These are phyloP conservation scores for Lachancea fermentati DNA, from an alignment of 805 yeast species.

Conservation along the genomic window DNA sequence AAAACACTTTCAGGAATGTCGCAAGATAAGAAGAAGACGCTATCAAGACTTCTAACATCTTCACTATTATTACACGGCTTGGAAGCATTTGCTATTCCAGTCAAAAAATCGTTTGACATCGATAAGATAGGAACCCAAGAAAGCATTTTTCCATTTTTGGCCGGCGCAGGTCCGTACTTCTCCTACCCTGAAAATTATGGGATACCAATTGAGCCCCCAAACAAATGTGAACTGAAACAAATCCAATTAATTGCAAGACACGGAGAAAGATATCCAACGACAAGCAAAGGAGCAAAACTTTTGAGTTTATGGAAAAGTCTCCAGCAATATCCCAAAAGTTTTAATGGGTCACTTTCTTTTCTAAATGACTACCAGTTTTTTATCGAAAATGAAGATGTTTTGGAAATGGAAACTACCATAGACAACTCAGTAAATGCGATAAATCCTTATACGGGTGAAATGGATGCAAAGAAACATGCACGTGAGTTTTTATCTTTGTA, in stretches of 20 bases:
- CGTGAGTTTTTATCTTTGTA: conserved; percentile 40
- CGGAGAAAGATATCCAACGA: conserved; percentile 71
- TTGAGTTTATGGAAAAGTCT: conserved; percentile 20
- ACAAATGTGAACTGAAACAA: conserved; percentile 50
- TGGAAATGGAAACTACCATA: conserved; percentile 38
- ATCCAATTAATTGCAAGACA: conserved; percentile 71
- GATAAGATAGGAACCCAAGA: conserved; percentile 15
- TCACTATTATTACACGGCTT: no score
- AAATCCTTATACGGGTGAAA: conserved; percentile 43
- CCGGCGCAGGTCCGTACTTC: conserved; percentile 54
- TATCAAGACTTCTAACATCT: no score
- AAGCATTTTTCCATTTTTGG: conserved; percentile 44
- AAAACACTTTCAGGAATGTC: no score
- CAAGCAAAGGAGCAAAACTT: conserved; percentile 36
- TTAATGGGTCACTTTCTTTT: conserved; percentile 48
- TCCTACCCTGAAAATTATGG: conserved; percentile 47
- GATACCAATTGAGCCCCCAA: conserved; percentile 42
- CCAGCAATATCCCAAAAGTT: conserved; percentile 27
- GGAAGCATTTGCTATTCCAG: conserved; percentile 2
- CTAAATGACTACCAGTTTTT: conserved; percentile 51
- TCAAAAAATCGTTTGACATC: background rate
- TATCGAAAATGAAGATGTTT: conserved; percentile 35
- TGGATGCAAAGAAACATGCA: conserved; percentile 42
- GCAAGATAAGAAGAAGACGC: no score
- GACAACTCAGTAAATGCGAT: conserved; percentile 18